Base-by-base conservation (phyloP, 257 asterid species). In the Thymus quinquecostatus region DNA sequence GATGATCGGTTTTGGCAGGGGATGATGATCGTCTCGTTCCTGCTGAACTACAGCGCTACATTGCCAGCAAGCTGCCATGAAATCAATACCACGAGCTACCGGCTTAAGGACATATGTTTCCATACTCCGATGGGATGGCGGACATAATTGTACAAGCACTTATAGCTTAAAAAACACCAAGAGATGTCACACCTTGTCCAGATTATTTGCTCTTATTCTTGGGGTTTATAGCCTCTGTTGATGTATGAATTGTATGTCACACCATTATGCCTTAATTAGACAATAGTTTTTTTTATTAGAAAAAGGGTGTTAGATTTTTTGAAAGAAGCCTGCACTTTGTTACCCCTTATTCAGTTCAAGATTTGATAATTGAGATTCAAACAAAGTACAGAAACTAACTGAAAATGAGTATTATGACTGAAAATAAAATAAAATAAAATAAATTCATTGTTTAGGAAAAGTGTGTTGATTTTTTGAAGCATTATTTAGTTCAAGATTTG, bases 71-170 rank as follows among this genome's bases (percentile, higher is more conserved):
- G 76, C 89, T 91, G 32, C 98, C 97, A 0, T 93, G 98, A 97
- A 81, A 91, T 60, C 82, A 80, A 30, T 93, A 91, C 79, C 98
- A 93, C 47, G 96, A 93, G 78, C 10, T 91, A 55, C 12, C 93
- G 21, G 94, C 89, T 62, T 82, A 86, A 3, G 98, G 98, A 21
- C 98, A 93, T 74, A 21, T 91, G 86, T 81, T 93, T 53, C 83
- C 84, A 21, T 78, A 7, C 55, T 84, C 74, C 12, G 87, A 89
- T n/a, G 97, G 92, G 47, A 82, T 68, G 66, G 85, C 80, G 65
- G 92, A 85, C 34, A 14, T 69, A 21, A 75, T 91, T 69, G 51
- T 91, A 69, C 82, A 78, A 71, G 68, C 84, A 9, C 95, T 94
- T 70, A 1, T 87, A 65, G 71, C 70, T 50, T 80, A 84, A 66